Evolutionary conservation across 208 protist genomes (phyloP), one percentile per base, ranked within the genome.

Genomic region (Trypanosoma mega): DNA sequence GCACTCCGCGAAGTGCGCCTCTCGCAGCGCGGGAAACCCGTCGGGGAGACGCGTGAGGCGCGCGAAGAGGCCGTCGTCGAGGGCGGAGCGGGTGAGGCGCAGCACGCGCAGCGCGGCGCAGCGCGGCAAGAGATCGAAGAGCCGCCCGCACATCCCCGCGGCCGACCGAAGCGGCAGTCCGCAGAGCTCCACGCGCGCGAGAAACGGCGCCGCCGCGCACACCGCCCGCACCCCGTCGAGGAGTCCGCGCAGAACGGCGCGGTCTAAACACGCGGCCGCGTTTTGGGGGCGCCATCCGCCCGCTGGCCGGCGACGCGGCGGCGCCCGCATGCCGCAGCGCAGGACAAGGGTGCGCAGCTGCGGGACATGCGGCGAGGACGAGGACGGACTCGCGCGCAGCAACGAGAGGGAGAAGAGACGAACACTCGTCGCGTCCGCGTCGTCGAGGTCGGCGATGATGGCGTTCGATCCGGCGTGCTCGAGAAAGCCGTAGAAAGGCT

Each of bases 1-100:
- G 45, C 84, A 91, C 45, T 81, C 66, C 2, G 69, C 65, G 43
- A 91, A 82, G 34, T 73, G 71, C n/a, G 65, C 75, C 55, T 87
- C 84, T 63, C 68, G 68, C 51, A 91, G 55, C 47, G 52, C 54
- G 27, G 56, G 54, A 69, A 82, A 84, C 16, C 31, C 29, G 27
- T 20, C 27, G 2, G 24, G 26, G 3, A 27, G 47, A 27, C 34
- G 54, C 46, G 49, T 58, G 29, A 57, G 45, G 26, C 44, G 58
- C 18, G 27, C 41, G 39, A 80, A 82, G 21, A 77, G 72, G n/a
- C 50, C 52, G 33, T 60, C 73, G 5, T 60, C 58, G 7, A 87
- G 48, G 3, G 54, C 29, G 11, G 71, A 80, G 14, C 68, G 48
- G 29, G 62, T 75, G 11, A 90, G 41, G 24, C 57, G 59, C 23